phyloP scores from a whole-genome alignment of 495 filamentous ascomycete genomes.

The Articulospora tetracladia region DNA sequence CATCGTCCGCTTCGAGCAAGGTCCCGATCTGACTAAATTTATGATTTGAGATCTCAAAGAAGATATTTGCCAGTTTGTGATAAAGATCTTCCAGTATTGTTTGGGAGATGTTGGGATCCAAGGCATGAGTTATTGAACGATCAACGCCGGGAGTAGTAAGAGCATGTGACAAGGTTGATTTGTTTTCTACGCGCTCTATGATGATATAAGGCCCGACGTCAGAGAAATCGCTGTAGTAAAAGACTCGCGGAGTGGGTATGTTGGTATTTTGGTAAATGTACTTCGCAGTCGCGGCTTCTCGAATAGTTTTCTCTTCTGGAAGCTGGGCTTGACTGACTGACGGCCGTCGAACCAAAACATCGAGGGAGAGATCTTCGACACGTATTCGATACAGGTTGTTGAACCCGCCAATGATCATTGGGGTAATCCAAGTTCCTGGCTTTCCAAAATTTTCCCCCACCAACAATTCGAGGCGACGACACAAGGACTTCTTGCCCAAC shows the following conservation, averaged over 20 bases:
- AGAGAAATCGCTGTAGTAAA: constrained; percentile 23
- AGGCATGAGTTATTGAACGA: constrained; percentile 16
- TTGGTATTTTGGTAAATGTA: constrained; percentile 29
- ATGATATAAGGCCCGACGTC: constrained; percentile 37
- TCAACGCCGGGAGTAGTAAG: constrained; percentile 24
- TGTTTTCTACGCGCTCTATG: constrained; percentile 33
- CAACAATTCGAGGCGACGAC: constrained; percentile 7
- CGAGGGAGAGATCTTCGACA: constrained; percentile 8
- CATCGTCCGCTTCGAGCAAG: constrained; percentile 12
- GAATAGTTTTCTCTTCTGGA: constrained; percentile 29
- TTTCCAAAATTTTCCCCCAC: constrained; percentile 12
- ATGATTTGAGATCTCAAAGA: constrained; percentile 29
- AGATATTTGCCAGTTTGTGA: constrained; percentile 24
- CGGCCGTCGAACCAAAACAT: constrained; percentile 19
- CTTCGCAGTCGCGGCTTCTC: constrained; percentile 32
- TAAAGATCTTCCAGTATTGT: constrained; percentile 27
- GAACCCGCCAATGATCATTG: constrained; percentile 22
- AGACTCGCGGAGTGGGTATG: constrained; percentile 28
- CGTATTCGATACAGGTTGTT: constrained; percentile 21
- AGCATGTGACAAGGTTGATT: constrained; percentile 16
- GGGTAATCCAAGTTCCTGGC: constrained; percentile 11
- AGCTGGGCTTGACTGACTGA: constrained; percentile 16
- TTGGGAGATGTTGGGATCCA: constrained; percentile 29
- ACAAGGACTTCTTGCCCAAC: constrained; percentile 6
- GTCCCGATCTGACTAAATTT: constrained; percentile 30